These are phyloP conservation scores for Dryas octopetala DNA, from an alignment of 306 rosid species.

Conservation along the genomic window DNA sequence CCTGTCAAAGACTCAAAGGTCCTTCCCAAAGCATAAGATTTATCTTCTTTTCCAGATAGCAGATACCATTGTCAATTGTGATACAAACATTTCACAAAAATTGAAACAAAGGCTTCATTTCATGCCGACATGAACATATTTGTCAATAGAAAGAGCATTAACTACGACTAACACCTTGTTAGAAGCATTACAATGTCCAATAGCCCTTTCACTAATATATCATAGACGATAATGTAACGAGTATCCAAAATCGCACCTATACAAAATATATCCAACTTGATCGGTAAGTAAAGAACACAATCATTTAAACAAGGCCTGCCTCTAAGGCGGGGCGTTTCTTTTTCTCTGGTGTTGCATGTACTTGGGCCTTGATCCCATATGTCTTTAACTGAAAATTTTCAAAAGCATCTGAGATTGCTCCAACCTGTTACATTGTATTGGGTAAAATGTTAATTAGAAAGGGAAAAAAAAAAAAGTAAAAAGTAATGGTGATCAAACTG, in stretches of 20 bases:
- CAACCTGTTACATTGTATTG: constrained; percentile 52
- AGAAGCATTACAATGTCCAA: background rate
- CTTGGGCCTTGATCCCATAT: constrained; percentile 86
- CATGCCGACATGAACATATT: constrained; percentile 11
- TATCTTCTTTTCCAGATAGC: constrained; percentile 10
- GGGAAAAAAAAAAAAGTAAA: background rate
- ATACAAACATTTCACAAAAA: background rate
- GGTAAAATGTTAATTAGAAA: constrained; percentile 19
- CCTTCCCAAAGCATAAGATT: constrained; percentile 5
- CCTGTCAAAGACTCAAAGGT: background rate
- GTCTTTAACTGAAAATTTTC: constrained; percentile 82
- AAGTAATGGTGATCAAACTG: constrained; percentile 10
- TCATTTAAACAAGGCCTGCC: background rate
- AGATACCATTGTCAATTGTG: background rate
- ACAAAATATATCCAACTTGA: background rate
- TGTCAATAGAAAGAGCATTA: background rate
- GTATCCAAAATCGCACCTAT: background rate
- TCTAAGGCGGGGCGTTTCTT: constrained; percentile 61
- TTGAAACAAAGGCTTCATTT: background rate
- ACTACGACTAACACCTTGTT: background rate
- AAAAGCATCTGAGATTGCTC: constrained; percentile 81
- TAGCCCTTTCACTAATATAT: background rate
- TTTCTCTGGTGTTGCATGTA: constrained; percentile 78
- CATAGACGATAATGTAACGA: too few relatives aligned
- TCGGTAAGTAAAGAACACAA: background rate